A percentile compares a stretch with the other conserved stretches of the same genome.
Evolutionary conservation across 1,139 yeast genomes (phyloP).

Genomic region (Kazachstania sp.): DNA sequence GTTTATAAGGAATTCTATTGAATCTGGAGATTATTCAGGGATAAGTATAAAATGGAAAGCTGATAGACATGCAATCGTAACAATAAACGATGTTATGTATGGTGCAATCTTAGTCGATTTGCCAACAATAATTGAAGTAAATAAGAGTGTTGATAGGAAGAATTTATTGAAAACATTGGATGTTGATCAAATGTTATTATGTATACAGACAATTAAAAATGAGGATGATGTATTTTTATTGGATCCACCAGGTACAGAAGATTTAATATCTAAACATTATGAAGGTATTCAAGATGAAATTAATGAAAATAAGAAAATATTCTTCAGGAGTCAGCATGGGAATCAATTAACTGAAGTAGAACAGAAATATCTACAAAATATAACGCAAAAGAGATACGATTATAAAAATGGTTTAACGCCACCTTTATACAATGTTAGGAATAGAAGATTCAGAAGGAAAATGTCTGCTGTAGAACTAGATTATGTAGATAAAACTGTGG

Average conservation of each 20-base stretch:
- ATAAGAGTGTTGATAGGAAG: constrained; percentile 83
- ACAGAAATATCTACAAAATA: constrained; percentile 36
- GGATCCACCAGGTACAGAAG: constrained; percentile 27
- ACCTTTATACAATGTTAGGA: constrained; percentile 54
- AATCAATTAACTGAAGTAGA: constrained; percentile 37
- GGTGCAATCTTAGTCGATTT: constrained; percentile 83
- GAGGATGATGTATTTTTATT: constrained; percentile 42
- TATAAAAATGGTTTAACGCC: constrained; percentile 76
- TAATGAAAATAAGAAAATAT: constrained; percentile 17
- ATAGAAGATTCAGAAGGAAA: constrained; percentile 46
- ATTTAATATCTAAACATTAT: constrained; percentile 31
- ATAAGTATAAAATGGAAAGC: constrained; percentile 67
- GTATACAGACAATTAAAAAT: constrained; percentile 51
- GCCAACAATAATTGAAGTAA: constrained; percentile 83
- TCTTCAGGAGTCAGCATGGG: constrained; percentile 15
- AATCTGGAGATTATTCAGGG: constrained; percentile 69
- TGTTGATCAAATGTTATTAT: constrained; percentile 75
- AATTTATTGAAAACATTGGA: constrained; percentile 83
- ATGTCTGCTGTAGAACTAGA: constrained; percentile 46
- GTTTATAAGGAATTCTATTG: constrained; percentile 68
- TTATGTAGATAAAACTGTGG: constrained; percentile 69
- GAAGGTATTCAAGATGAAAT: constrained; percentile 32
- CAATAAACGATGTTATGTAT: constrained; percentile 46
- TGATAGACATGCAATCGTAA: constrained; percentile 67
- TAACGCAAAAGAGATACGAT: constrained; percentile 42